Evolutionary conservation across 306 rosid species (phyloP).

Genomic region (Cucumis sativus): DNA sequence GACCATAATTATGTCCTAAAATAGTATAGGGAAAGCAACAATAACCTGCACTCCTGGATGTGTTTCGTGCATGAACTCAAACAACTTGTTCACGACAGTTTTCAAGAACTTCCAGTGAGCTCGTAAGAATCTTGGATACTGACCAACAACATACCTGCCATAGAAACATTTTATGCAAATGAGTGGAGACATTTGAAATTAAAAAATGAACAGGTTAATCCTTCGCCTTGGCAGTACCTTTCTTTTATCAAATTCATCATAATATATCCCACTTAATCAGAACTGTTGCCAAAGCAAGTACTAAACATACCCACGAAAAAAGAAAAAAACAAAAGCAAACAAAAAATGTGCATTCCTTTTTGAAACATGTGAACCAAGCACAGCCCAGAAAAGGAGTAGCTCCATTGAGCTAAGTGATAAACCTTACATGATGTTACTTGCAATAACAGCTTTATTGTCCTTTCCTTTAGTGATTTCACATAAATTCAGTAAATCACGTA

Average conservation of each 20-base stretch:
- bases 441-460: conserved; percentile 98
- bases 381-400: background rate
- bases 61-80: conserved; percentile 97
- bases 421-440: conserved; percentile 91
- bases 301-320: background rate
- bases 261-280: background rate
- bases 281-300: background rate
- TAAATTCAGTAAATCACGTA: conserved; percentile 82
- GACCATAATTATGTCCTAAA: background rate
- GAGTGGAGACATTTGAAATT: background rate
- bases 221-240: background rate
- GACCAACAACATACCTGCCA: conserved; percentile 96
- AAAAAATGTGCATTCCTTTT: background rate
- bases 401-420: background rate
- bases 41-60: conserved; percentile 99
- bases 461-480: conserved; percentile 97
- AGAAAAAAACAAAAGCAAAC: background rate
- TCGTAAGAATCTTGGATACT: conserved; percentile 88
- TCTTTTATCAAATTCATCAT: background rate
- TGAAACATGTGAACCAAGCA: background rate
- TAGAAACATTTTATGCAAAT: background rate
- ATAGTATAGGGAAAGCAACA: conserved; percentile 2
- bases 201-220: background rate
- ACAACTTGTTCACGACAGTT: conserved; percentile 91
- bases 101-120: conserved; percentile 97